Conservation (phyloP, 2,329 filamentous ascomycete genomes). For the Paraphaeosphaeria minitans region DNA sequence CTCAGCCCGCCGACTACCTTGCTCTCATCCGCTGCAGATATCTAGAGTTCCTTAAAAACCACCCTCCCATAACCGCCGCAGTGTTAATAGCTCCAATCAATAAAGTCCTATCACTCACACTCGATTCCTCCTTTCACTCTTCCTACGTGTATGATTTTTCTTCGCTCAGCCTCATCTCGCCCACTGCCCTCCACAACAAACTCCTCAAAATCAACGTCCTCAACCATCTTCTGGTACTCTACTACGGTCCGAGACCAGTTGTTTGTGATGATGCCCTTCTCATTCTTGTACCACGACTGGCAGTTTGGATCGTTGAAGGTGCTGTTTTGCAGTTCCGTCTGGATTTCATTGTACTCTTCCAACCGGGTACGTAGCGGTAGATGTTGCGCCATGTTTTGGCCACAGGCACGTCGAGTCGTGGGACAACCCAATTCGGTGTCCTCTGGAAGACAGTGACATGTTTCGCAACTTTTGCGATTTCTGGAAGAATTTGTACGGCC, state of each 20-base stretch:
- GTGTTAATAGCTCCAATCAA: constrained; percentile 45
- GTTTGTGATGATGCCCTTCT: constrained; percentile 60
- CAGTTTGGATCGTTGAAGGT: constrained; percentile 62
- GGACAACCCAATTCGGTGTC: constrained; percentile 64
- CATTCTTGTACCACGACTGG: constrained; percentile 62
- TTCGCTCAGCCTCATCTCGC: constrained; percentile 18
- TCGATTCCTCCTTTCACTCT: constrained; percentile 54
- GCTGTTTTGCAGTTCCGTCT: constrained; percentile 50
- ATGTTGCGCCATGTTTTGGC: constrained; percentile 50
- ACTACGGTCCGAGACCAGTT: constrained; percentile 62
- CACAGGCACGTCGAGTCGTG: constrained; percentile 57
- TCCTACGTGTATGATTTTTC: constrained; percentile 46
- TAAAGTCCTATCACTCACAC: constrained; percentile 46
- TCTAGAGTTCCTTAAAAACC: not conserved
- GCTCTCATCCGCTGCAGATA: not conserved
- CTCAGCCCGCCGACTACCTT: not conserved
- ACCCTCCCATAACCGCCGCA: constrained; percentile 29
- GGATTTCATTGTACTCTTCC: constrained; percentile 55
- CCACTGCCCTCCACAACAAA: constrained; percentile 40
- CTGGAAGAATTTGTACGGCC: constrained; percentile 63
- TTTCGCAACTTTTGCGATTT: constrained; percentile 57
- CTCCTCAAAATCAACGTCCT: constrained; percentile 52
- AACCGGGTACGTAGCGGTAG: constrained; percentile 59
- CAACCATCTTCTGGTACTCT: constrained; percentile 58
- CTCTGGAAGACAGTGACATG: constrained; percentile 62